Conservation (phyloP, 306 rosid species). For the Vigna hirtella region DNA sequence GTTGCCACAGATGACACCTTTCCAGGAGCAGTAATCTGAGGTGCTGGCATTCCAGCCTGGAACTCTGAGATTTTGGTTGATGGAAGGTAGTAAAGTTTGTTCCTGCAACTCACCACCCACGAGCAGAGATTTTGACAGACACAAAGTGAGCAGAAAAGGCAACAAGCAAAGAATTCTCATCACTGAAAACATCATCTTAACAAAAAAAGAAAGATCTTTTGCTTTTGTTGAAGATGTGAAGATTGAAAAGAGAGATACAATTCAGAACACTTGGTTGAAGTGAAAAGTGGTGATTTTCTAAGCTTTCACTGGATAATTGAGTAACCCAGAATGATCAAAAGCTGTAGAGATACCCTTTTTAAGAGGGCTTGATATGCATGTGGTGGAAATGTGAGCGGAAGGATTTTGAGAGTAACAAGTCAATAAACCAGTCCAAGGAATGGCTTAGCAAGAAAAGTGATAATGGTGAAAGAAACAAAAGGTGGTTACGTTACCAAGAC, state of each 20-base stretch:
- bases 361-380: background rate
- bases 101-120: background rate
- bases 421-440: background rate
- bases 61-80: background rate
- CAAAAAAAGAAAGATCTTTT: background rate
- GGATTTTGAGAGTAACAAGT: background rate
- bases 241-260: background rate
- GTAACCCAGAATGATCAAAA: background rate
- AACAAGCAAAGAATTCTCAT: background rate
- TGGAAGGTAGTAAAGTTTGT: background rate
- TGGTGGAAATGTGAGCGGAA: background rate
- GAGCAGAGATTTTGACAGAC: background rate
- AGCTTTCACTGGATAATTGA: background rate
- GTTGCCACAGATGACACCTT: constrained; percentile 7
- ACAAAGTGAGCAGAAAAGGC: background rate
- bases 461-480: background rate
- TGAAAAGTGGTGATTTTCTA: background rate
- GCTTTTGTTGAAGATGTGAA: background rate
- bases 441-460: background rate
- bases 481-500: background rate
- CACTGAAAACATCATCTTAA: background rate
- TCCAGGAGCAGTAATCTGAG: background rate
- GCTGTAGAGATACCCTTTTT: too few species aligned
- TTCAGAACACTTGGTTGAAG: background rate
- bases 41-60: background rate